phyloP scores from a whole-genome alignment of 805 yeast species.

The Isabelozyma gotoi region DNA sequence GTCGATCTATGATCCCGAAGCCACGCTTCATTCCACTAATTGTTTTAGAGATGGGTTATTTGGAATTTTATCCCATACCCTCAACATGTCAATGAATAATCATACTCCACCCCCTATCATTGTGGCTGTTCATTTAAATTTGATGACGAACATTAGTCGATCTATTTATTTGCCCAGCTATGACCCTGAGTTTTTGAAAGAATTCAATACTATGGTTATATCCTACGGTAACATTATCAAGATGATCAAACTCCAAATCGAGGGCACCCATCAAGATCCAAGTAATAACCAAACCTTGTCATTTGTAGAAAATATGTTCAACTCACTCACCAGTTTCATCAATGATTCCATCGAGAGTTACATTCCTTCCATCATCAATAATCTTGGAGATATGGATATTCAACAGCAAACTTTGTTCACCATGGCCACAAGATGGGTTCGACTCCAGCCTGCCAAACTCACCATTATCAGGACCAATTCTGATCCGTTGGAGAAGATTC shows the following conservation, averaged over 20 bases:
- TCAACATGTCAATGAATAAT: conserved; percentile 13
- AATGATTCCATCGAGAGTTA: conserved; percentile 23
- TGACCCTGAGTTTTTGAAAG: conserved; percentile 29
- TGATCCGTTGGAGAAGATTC: conserved; percentile 31
- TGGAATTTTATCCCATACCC: conserved; percentile 29
- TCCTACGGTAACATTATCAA: conserved; percentile 19
- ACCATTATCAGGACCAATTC: conserved; percentile 17
- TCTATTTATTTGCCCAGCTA: conserved; percentile 37
- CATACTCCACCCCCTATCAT: conserved; percentile 13
- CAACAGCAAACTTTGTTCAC: conserved; percentile 35
- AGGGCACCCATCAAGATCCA: conserved; percentile 3
- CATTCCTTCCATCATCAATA: conserved; percentile 23
- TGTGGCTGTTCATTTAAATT: conserved; percentile 30
- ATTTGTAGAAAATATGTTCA: conserved; percentile 19
- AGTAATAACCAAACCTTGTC: conserved; percentile 7
- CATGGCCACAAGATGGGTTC: conserved; percentile 36
- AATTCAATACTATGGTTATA: conserved; percentile 21
- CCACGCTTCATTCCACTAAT: conserved; percentile 31
- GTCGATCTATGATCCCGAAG: conserved; percentile 45
- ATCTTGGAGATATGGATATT: conserved; percentile 21
- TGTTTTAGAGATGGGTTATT: conserved; percentile 44
- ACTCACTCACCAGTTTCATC: conserved; percentile 22
- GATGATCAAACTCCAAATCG: conserved; percentile 3
- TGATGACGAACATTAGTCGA: conserved; percentile 34
- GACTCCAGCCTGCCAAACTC: conserved; percentile 31